A percentile compares a stretch with the other conserved stretches of the same genome.
Evolutionary conservation across 75 land plant genomes (phyloP).

Genomic region (Sequoia sempervirens): DNA sequence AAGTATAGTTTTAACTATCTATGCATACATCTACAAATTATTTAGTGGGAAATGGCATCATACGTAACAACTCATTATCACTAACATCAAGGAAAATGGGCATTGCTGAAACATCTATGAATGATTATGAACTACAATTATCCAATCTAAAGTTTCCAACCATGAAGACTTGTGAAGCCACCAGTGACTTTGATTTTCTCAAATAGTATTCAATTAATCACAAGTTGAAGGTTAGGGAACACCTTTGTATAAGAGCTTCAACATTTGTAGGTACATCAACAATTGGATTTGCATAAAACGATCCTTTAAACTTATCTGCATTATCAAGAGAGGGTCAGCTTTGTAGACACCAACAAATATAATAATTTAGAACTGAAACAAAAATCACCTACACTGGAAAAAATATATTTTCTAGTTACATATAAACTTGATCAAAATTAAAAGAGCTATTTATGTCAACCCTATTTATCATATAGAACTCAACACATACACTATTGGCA

Average conservation of each 20-base stretch:
- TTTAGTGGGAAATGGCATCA: background rate
- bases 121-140: background rate
- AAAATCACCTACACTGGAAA: background rate
- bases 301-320: slow-evolving; percentile 83
- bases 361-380: background rate
- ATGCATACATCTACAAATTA: background rate
- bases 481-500: too few relatives aligned
- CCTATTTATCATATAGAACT: background rate
- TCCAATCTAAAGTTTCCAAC: background rate
- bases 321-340: background rate
- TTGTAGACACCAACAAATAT: background rate
- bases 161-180: background rate
- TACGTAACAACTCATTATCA: background rate
- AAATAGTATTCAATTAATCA: background rate
- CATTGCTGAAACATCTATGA: background rate
- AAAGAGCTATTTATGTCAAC: background rate
- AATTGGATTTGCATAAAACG: slow-evolving; percentile 96
- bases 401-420: background rate
- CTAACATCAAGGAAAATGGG: background rate
- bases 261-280: slow-evolving; percentile 76
- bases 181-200: too few relatives aligned
- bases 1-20: background rate
- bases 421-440: background rate
- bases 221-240: background rate
- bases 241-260: slow-evolving; percentile 55